Conservation (phyloP, 2,329 filamentous ascomycete species). For the Beauveria rudraprayagi region DNA sequence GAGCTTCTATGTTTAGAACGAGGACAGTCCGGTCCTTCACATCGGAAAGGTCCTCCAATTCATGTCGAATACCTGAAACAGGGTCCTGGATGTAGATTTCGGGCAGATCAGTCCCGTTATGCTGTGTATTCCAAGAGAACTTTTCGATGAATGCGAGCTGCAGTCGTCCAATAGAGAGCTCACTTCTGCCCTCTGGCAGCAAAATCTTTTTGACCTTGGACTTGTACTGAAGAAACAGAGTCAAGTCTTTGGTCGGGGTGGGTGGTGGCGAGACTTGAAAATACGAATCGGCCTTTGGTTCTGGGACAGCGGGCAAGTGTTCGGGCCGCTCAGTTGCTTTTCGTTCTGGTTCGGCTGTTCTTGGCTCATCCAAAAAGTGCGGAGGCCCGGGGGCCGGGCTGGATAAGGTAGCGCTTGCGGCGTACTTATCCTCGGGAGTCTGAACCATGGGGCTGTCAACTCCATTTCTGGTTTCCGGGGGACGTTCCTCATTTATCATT, state of each 20-base stretch:
- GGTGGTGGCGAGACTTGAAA: constrained; percentile 58
- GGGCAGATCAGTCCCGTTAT: constrained; percentile 83
- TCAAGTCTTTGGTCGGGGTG: constrained; percentile 71
- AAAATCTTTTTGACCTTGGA: constrained; percentile 96
- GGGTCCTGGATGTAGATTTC: constrained; percentile 98
- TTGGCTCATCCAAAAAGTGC: constrained; percentile 2
- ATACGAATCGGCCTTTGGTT: constrained; percentile 41
- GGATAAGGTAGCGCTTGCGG: constrained; percentile 49
- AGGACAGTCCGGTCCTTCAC: constrained; percentile 92
- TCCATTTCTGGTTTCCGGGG: constrained; percentile 11
- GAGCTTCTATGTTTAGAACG: constrained; percentile 84
- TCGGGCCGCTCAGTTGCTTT: neutral
- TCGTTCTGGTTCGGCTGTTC: constrained; percentile 9
- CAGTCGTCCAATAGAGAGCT: constrained; percentile 77
- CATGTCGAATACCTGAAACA: constrained; percentile 90
- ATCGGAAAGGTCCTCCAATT: constrained; percentile 85
- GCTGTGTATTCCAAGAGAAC: constrained; percentile 97
- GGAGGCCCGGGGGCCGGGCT: constrained; percentile 45
- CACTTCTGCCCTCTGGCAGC: constrained; percentile 72
- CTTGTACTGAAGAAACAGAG: constrained; percentile 91
- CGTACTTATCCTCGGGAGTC: constrained; percentile 59
- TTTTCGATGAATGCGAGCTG: constrained; percentile 98
- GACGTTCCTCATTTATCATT: constrained; percentile 54
- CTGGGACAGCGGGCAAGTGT: constrained; percentile 22
- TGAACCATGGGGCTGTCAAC: constrained; percentile 28